Evolutionary conservation across 75 land plant genomes (phyloP).

Genomic region (Gnetum montanum): DNA sequence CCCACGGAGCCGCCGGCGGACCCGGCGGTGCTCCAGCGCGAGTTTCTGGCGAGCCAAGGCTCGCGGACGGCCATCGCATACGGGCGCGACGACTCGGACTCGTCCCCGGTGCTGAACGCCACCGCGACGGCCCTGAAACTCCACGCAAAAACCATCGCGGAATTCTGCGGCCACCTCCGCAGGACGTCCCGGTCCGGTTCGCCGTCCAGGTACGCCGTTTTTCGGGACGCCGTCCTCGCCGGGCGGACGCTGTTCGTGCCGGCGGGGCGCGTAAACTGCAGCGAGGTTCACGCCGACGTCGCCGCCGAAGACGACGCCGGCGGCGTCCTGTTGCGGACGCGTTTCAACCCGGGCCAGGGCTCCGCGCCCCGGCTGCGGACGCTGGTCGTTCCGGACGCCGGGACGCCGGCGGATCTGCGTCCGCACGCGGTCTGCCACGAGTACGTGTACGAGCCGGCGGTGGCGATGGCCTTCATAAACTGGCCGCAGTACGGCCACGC

Average conservation of each 20-base stretch:
- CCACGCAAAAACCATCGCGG: too few species aligned
- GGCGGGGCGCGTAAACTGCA: not conserved
- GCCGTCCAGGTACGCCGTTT: not conserved
- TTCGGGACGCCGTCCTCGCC: not conserved
- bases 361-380: not conserved
- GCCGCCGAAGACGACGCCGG: not conserved
- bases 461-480: constrained; percentile 2
- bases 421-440: constrained; percentile 8
- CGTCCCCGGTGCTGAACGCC: too few species aligned
- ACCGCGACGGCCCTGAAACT: too few species aligned
- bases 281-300: not conserved
- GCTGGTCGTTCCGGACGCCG: not conserved
- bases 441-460: constrained; percentile 3
- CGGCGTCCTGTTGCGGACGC: not conserved
- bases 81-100: too few species aligned
- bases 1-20: too few species aligned
- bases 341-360: not conserved
- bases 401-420: constrained; percentile 2
- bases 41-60: too few species aligned
- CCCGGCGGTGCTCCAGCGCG: too few species aligned
- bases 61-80: too few species aligned
- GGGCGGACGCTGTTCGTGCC: not conserved
- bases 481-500: constrained; percentile 10
- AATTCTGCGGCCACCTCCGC: too few species aligned
- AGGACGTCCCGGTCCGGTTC: not conserved